phyloP scores from a whole-genome alignment of 2,329 filamentous ascomycete genomes.

The Colletotrichum endophyticum region DNA sequence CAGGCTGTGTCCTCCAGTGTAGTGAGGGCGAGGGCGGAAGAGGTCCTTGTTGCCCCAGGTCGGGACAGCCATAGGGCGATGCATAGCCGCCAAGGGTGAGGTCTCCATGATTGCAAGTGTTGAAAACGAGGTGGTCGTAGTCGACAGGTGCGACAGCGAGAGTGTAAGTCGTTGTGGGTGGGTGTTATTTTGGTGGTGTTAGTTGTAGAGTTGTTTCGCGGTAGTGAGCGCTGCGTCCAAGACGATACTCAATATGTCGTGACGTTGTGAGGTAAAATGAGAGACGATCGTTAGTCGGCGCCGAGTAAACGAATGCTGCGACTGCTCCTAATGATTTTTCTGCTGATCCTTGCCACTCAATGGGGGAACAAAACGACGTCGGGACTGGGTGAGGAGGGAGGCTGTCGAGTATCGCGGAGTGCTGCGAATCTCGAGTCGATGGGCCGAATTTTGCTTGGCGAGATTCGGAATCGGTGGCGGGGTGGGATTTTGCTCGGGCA shows the following conservation, averaged over 20 bases:
- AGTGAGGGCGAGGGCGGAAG: constrained; percentile 55
- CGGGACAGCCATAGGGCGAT: constrained; percentile 67
- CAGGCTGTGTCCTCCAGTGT: constrained; percentile 70
- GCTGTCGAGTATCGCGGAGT: background rate
- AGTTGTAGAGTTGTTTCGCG: background rate
- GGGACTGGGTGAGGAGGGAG: background rate
- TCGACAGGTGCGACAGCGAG: background rate
- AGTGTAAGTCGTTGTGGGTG: background rate
- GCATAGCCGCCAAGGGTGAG: constrained; percentile 92
- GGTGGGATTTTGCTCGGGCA: background rate
- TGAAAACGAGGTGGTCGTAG: background rate
- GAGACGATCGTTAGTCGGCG: constrained; percentile 20
- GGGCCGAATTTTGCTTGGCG: background rate
- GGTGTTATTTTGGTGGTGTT: background rate
- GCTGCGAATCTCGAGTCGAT: constrained; percentile 1
- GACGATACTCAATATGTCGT: constrained; percentile 31
- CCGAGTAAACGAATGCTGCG: constrained; percentile 39
- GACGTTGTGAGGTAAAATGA: constrained; percentile 23
- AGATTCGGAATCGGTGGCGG: background rate
- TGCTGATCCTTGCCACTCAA: constrained; percentile 15
- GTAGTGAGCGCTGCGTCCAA: constrained; percentile 11
- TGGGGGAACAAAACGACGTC: constrained; percentile 2
- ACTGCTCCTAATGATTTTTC: constrained; percentile 21
- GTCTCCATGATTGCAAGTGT: constrained; percentile 73
- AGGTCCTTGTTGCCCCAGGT: constrained; percentile 64